Conservation (phyloP, 2,329 filamentous ascomycete genomes). For the Colletotrichum liriopes region DNA sequence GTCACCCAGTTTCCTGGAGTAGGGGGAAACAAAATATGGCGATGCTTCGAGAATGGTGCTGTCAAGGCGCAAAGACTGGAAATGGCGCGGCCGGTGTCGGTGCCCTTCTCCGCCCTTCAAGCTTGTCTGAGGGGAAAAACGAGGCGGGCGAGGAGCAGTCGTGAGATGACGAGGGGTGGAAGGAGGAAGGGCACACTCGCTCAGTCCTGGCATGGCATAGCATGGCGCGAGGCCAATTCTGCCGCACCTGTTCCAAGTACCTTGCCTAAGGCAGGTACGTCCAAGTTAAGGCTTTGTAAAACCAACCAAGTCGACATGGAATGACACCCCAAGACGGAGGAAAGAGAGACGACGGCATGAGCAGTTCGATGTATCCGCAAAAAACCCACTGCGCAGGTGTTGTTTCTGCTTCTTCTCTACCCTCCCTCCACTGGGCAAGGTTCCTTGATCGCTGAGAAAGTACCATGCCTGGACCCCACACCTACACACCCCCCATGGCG, state of each 20-base stretch:
- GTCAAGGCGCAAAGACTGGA: not conserved
- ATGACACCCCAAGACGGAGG: not conserved
- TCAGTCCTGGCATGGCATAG: not conserved
- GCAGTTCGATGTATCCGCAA: too few relatives aligned
- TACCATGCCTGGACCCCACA: not conserved
- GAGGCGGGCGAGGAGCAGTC: constrained; percentile 13
- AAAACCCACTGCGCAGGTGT: not conserved
- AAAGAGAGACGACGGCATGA: not conserved
- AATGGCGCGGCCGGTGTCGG: not conserved
- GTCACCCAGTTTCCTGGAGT: not conserved
- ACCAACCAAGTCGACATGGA: not conserved
- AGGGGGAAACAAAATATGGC: not conserved
- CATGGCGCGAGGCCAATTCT: not conserved
- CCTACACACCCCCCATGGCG: not conserved
- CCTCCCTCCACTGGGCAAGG: not conserved
- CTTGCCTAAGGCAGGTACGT: not conserved
- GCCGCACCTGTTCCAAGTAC: not conserved
- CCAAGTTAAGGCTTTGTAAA: not conserved
- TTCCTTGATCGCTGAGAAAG: not conserved
- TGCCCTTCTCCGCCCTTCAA: not conserved
- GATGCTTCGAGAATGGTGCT: not conserved
- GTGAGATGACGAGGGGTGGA: not conserved
- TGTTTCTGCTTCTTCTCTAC: too few relatives aligned
- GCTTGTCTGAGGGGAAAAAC: not conserved
- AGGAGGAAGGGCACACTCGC: not conserved